These are phyloP conservation scores for Plasmodium inui DNA, from an alignment of 169 alveolate genomes.

Conservation along the genomic window DNA sequence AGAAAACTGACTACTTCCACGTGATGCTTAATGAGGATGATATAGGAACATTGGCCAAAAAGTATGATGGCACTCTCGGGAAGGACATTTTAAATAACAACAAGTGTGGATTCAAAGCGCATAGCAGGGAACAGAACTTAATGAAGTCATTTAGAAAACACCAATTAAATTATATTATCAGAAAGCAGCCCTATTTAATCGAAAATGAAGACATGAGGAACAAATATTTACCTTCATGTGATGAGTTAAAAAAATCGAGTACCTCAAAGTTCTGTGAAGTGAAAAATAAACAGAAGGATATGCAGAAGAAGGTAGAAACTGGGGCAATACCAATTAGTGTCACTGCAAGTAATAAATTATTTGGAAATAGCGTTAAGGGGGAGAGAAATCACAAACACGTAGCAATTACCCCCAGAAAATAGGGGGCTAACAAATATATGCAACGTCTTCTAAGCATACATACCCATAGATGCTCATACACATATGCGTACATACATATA, in stretches of 20 bases:
- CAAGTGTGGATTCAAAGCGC: conserved; percentile 62
- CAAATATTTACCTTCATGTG: conserved; percentile 52
- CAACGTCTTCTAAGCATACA: not conserved
- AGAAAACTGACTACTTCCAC: conserved; percentile 68
- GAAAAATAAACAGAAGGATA: not conserved
- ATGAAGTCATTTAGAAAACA: conserved; percentile 62
- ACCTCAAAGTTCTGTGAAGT: conserved; percentile 9
- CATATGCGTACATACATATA: not conserved
- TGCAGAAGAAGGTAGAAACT: not conserved
- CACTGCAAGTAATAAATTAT: conserved; percentile 4
- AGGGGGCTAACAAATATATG: not conserved
- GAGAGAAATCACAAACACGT: not conserved
- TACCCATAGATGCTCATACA: not conserved
- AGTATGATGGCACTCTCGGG: conserved; percentile 49
- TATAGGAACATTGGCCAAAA: conserved; percentile 28
- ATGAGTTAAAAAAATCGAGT: conserved; percentile 54
- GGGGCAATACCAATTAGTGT: not conserved
- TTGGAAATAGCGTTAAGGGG: not conserved
- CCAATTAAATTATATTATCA: conserved; percentile 67
- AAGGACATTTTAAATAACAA: conserved; percentile 61
- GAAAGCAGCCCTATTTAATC: conserved; percentile 58
- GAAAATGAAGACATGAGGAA: conserved; percentile 69
- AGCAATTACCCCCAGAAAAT: not conserved
- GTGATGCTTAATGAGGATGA: conserved; percentile 63
- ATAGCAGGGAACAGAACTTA: conserved; percentile 34